Evolutionary conservation across 225 moss, liverwort and hornwort species (phyloP).

Genomic region (Physcomitrellopsis africana): DNA sequence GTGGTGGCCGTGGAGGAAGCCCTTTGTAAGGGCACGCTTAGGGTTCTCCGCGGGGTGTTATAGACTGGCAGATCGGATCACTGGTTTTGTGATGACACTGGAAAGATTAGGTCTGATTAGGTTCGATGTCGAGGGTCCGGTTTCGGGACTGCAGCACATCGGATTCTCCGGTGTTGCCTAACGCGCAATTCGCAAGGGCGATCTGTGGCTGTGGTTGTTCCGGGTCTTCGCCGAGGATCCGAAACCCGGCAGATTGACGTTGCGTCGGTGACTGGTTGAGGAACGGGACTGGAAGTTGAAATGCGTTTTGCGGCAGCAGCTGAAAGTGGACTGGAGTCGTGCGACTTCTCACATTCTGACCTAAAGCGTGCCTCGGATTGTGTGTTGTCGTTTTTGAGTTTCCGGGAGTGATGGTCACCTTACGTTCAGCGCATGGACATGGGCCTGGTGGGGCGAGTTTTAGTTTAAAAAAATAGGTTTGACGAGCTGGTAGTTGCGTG

Average conservation of each 20-base stretch:
- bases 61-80: background rate
- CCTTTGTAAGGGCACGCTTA: too few relatives aligned
- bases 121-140: constrained; percentile 25
- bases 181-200: background rate
- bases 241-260: background rate
- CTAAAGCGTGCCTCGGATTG: background rate
- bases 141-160: background rate
- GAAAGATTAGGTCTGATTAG: constrained; percentile 11
- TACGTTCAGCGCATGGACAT: constrained; percentile 21
- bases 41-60: background rate
- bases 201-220: background rate
- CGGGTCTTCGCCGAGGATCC: background rate
- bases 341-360: background rate
- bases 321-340: constrained; percentile 14
- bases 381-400: background rate
- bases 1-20: constrained; percentile 8
- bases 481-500: background rate
- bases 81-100: background rate
- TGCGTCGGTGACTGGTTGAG: constrained; percentile 17
- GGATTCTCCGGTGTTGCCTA: background rate
- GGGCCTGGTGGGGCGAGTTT: background rate
- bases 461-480: background rate
- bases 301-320: constrained; percentile 15
- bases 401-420: constrained; percentile 9
- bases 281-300: constrained; percentile 3